Evolutionary conservation across 2,329 filamentous ascomycete species (phyloP), one percentile per base, ranked within the genome.

Genomic region (Passalora sequoiae): DNA sequence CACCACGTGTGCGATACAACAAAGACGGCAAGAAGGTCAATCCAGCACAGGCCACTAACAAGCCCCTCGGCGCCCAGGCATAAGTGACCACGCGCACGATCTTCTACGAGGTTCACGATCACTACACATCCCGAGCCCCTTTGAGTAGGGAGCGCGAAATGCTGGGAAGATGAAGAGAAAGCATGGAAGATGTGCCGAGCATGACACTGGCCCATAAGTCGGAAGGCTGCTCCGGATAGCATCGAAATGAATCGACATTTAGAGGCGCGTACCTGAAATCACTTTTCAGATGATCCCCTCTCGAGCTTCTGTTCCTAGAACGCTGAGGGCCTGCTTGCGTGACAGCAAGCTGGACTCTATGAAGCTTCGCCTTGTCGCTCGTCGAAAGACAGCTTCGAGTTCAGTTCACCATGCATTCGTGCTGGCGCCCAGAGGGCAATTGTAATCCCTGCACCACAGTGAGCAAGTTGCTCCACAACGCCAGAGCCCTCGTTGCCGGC

Each of bases 21-120:
- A 96, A 97, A 85, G 92, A 98, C 70, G 91, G 89, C 80, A 98
- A 98, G 89, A 98, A 98, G 86, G 83, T 98, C 71, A 84, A 83
- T 72, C 89, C 91, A 60, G 85, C 84, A 69, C 83, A 88, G 75
- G 76, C 77, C 61, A 77, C 79, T 66, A 87, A 86, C 77, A 75
- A 76, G 64, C 65, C 72, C 42, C 63, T 51, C 49, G 64, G 58
- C 64, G 56, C 55, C 44, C 51, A 51, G 44, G 56, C 54, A 40
- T 46, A 49, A 43, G 39, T 38, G 37, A 19, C 21, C 2, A 36
- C 9, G n/a, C 15, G 8, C 17, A 36, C 6, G 1, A 22, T 24
- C 38, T 4, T 3, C 4, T 10, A 27, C 17, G 39, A 27, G 41
- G 19, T 22, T 38, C 41, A 22, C 19, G 22, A 38, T 8, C 3